These are phyloP conservation scores for Aspergillus bertholletiae DNA, from an alignment of 495 filamentous ascomycete genomes.

Conservation along the genomic window DNA sequence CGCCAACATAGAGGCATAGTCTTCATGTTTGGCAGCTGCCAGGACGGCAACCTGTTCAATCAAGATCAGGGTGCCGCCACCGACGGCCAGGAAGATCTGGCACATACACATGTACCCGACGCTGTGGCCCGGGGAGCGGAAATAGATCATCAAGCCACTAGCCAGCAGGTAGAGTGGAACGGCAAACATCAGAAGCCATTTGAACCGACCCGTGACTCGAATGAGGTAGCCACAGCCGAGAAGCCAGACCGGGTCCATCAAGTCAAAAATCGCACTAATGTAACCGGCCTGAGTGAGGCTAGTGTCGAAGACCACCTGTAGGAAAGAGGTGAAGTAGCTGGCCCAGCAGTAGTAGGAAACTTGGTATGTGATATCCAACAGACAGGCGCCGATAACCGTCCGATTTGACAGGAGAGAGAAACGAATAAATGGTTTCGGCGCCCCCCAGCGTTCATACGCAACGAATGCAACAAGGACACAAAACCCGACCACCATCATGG, in stretches of 20 bases:
- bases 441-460: constrained; percentile 50
- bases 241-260: constrained; percentile 41
- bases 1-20: constrained; percentile 66
- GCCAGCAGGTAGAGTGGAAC: constrained; percentile 57
- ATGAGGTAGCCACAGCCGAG: constrained; percentile 50
- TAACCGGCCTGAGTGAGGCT: constrained; percentile 51
- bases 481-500: constrained; percentile 50
- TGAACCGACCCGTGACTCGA: constrained; percentile 53
- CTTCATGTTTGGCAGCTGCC: constrained; percentile 59
- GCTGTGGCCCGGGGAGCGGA: constrained; percentile 54
- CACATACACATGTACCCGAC: constrained; percentile 68
- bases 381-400: constrained; percentile 57
- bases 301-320: constrained; percentile 67
- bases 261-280: constrained; percentile 47
- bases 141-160: constrained; percentile 58
- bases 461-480: constrained; percentile 50
- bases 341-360: constrained; percentile 39
- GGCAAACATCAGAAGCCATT: constrained; percentile 45
- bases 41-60: constrained; percentile 65
- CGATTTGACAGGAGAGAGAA: constrained; percentile 54
- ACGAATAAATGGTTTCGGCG: constrained; percentile 54
- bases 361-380: constrained; percentile 26
- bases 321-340: constrained; percentile 63
- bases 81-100: constrained; percentile 68
- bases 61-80: constrained; percentile 57